Conservation (phyloP, 352 stramenopile genomes). For the Thraustochytrium striatum region DNA sequence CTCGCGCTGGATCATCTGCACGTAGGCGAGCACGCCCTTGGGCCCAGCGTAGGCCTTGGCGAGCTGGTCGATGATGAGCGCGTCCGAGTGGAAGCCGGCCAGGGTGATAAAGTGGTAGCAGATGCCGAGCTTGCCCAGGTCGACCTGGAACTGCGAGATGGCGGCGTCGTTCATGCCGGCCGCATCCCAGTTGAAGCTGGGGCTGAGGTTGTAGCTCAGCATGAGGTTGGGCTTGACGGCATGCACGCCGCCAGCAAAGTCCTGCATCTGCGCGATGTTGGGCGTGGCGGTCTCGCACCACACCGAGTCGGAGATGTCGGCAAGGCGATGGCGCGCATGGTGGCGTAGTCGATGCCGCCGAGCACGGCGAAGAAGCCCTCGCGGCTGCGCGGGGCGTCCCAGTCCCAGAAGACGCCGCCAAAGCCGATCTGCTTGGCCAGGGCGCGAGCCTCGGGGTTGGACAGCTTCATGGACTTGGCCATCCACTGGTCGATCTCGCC, state of each 20-base stretch:
- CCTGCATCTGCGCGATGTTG: constrained; percentile 84
- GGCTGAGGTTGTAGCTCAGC: constrained; percentile 96
- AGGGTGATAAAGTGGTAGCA: constrained; percentile 98
- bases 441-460: constrained; percentile 68
- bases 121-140: constrained; percentile 89
- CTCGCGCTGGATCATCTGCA: constrained; percentile 90
- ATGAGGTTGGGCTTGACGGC: constrained; percentile 86
- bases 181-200: constrained; percentile 97
- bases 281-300: constrained; percentile 97
- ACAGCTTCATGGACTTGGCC: constrained; percentile 68
- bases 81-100: constrained; percentile 95
- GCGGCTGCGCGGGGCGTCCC: constrained; percentile 87
- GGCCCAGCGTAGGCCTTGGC: constrained; percentile 80
- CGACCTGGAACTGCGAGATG: constrained; percentile 88
- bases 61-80: constrained; percentile 89
- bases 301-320: constrained; percentile 90
- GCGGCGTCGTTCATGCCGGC: constrained; percentile 88
- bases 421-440: constrained; percentile 68
- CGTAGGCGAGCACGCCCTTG: constrained; percentile 88
- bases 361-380: constrained; percentile 96
- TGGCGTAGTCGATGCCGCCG: constrained; percentile 92
- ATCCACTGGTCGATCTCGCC: constrained; percentile 72
- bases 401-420: constrained; percentile 84
- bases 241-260: constrained; percentile 88
- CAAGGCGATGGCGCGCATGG: constrained; percentile 88